phyloP scores from a whole-genome alignment of 345 rosid species.

The Odontarrhena argentea region DNA sequence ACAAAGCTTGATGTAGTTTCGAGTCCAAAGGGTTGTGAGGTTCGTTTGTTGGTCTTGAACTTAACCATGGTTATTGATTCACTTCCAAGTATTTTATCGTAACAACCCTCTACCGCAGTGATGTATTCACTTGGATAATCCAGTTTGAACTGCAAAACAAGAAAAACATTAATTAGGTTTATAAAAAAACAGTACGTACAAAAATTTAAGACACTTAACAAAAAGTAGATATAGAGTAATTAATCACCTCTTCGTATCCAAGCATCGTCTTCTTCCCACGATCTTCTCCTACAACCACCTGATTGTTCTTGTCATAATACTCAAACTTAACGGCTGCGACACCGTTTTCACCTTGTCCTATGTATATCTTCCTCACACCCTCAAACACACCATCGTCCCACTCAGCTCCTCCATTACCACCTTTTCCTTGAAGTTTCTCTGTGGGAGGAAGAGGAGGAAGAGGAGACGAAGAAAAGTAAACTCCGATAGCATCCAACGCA shows the following conservation, averaged over 20 bases:
- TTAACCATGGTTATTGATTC: conserved; percentile 3
- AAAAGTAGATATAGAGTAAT: too few relatives aligned
- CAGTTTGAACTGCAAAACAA: neutral
- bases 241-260: too few relatives aligned
- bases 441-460: neutral
- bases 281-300: too few relatives aligned
- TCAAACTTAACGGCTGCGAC: too few relatives aligned
- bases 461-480: neutral
- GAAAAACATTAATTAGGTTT: too few relatives aligned
- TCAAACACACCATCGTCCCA: conserved; percentile 30
- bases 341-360: too few relatives aligned
- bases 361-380: conserved; percentile 18
- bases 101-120: conserved; percentile 12
- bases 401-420: conserved; percentile 15
- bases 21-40: conserved; percentile 12
- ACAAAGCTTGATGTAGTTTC: neutral
- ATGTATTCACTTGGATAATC: conserved; percentile 30
- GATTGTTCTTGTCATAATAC: too few relatives aligned
- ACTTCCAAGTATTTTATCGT: too few relatives aligned
- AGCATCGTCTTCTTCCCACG: too few relatives aligned
- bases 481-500: conserved; percentile 6
- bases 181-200: too few relatives aligned
- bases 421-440: neutral
- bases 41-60: conserved; percentile 18
- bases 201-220: too few relatives aligned